These are phyloP conservation scores for Bocquillonia castaneifolia DNA, from an alignment of 441 rosid genomes.

Conservation along the genomic window DNA sequence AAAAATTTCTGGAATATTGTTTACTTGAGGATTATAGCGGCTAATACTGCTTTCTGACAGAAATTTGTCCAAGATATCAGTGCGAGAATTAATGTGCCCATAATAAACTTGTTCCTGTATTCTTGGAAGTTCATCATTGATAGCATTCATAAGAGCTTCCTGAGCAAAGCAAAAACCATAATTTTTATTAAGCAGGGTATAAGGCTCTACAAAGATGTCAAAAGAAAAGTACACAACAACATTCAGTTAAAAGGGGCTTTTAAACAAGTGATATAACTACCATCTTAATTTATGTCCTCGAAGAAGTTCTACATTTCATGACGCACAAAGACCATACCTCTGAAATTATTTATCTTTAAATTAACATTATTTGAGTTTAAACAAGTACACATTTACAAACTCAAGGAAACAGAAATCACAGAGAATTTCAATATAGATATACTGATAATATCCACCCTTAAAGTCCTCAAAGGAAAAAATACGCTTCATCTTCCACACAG, in stretches of 20 bases:
- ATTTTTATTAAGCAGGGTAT: conserved; percentile 10
- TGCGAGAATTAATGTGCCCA: conserved; percentile 78
- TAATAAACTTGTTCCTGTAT: conserved; percentile 96
- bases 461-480: neutral
- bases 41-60: conserved; percentile 79
- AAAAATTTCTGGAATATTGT: conserved; percentile 9
- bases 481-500: neutral
- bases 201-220: neutral
- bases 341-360: too few relatives aligned
- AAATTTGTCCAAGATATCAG: conserved; percentile 83
- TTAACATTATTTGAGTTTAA: neutral
- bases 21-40: conserved; percentile 93
- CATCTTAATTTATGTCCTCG: too few relatives aligned
- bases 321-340: too few relatives aligned
- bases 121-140: conserved; percentile 95
- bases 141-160: conserved; percentile 90
- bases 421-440: neutral
- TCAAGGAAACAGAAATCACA: neutral
- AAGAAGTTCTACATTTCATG: too few relatives aligned
- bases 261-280: too few relatives aligned
- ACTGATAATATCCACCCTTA: neutral
- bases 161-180: conserved; percentile 24
- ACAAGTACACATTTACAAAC: neutral
- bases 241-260: neutral
- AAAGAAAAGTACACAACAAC: conserved; percentile 2